These are phyloP conservation scores for Mycogone perniciosa DNA, from an alignment of 2,329 filamentous ascomycete genomes.

Conservation along the genomic window DNA sequence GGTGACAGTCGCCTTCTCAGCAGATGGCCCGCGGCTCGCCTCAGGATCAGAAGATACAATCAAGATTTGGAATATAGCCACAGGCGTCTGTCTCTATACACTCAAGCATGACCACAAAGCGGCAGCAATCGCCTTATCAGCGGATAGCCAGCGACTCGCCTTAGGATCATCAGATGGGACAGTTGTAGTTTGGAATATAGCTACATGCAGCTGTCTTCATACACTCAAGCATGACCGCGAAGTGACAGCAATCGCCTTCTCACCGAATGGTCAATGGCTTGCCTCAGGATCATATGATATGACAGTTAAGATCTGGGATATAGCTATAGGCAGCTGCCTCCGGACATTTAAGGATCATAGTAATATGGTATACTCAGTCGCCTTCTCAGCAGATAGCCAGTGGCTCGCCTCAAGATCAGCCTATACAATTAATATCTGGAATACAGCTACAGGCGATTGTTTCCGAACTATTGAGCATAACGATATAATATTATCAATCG, in stretches of 20 bases:
- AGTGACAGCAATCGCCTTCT: background rate
- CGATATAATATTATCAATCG: no score
- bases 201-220: background rate
- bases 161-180: background rate
- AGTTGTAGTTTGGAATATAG: conserved; percentile 9
- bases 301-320: background rate
- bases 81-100: background rate
- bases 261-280: no score
- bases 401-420: no score
- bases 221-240: background rate
- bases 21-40: background rate
- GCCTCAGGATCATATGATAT: background rate
- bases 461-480: background rate
- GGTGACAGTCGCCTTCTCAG: background rate
- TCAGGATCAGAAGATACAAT: background rate
- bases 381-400: no score
- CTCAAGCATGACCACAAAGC: background rate
- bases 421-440: background rate
- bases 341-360: no score
- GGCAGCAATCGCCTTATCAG: background rate
- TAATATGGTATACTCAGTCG: no score
- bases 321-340: no score
- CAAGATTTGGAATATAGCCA: background rate
- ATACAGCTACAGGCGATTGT: background rate
- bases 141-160: background rate